Evolutionary conservation across 371 early-diverging fungal genomes (phyloP).

Genomic region (Saksenaea vasiformis): DNA sequence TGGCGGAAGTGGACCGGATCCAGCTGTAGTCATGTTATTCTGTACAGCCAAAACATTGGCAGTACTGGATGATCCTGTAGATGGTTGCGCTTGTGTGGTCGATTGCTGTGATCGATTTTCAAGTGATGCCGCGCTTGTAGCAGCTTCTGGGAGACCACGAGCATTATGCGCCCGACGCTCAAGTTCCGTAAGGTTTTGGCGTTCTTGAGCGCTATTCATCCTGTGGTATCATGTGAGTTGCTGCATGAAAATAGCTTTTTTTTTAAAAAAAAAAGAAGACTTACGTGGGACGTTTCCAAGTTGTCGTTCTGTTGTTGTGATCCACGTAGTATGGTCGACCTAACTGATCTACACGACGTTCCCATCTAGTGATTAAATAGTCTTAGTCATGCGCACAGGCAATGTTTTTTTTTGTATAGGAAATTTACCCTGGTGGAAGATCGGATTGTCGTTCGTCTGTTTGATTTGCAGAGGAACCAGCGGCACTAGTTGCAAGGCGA

Average conservation of each 20-base stretch:
- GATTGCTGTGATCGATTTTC: constrained; percentile 16
- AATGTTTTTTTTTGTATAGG: not conserved
- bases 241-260: not conserved
- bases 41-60: constrained; percentile 44
- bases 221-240: constrained; percentile 24
- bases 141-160: constrained; percentile 75
- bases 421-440: constrained; percentile 68
- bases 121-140: constrained; percentile 23
- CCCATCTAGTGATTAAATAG: constrained; percentile 55
- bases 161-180: constrained; percentile 80
- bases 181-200: constrained; percentile 62
- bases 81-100: not conserved
- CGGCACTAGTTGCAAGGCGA: not conserved
- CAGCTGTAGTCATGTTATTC: constrained; percentile 65
- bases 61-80: constrained; percentile 11
- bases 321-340: constrained; percentile 77
- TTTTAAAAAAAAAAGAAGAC: constrained; percentile 5
- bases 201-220: constrained; percentile 49
- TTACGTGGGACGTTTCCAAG: constrained; percentile 71
- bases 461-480: constrained; percentile 10
- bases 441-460: constrained; percentile 47
- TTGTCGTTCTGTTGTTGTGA: constrained; percentile 69
- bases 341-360: constrained; percentile 67
- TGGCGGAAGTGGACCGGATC: constrained; percentile 91
- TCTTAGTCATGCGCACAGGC: not conserved